A percentile compares a stretch with the other conserved stretches of the same genome.
These are phyloP conservation scores for Voacanga thouarsii DNA, from an alignment of 257 asterid species.

Conservation along the genomic window DNA sequence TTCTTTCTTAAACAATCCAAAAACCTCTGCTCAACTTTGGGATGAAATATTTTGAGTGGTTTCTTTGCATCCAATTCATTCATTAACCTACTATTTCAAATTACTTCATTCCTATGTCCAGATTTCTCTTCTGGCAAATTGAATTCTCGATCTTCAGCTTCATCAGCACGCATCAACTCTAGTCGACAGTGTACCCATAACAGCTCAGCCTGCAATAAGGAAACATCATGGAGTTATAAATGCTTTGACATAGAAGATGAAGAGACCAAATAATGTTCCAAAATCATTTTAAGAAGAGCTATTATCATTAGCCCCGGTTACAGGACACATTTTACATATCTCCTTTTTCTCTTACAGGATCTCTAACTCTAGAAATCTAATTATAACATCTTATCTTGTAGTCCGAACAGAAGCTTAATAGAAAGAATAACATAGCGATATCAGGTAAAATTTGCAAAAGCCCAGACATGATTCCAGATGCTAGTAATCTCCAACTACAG, in stretches of 20 bases:
- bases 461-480: neutral
- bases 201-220: slow-evolving; percentile 64
- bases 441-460: neutral
- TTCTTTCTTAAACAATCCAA: slow-evolving; percentile 52
- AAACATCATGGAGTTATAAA: slow-evolving; percentile 23
- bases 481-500: neutral
- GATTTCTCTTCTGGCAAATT: slow-evolving; percentile 26
- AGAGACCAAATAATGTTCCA: slow-evolving; percentile 6
- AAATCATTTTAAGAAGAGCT: neutral
- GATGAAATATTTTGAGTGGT: slow-evolving; percentile 27
- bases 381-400: neutral
- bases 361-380: neutral
- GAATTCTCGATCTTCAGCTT: slow-evolving; percentile 38
- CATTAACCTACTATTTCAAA: slow-evolving; percentile 22
- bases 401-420: neutral
- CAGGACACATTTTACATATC: neutral
- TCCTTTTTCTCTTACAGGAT: neutral
- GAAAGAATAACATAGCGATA: neutral
- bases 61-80: slow-evolving; percentile 28
- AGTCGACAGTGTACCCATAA: slow-evolving; percentile 48
- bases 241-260: slow-evolving; percentile 17
- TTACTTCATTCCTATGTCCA: slow-evolving; percentile 14
- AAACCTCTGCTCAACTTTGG: slow-evolving; percentile 50
- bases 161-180: slow-evolving; percentile 48
- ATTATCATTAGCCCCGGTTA: neutral